phyloP scores from a whole-genome alignment of 495 filamentous ascomycete genomes.

The Tuber magnatum region DNA sequence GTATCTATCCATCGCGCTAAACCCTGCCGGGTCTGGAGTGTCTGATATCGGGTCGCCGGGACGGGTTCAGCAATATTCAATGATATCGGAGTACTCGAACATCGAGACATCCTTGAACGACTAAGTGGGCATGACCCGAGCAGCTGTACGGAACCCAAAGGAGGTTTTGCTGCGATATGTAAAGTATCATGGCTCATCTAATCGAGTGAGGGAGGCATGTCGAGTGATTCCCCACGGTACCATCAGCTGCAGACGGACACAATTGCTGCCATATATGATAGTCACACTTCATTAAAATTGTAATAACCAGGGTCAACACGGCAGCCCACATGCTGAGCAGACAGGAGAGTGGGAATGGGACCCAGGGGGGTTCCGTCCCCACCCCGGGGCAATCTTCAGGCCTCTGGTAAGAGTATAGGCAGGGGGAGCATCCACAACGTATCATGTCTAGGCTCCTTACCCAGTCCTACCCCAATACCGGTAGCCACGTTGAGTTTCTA shows the following conservation, averaged over 20 bases:
- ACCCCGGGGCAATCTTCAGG: neutral
- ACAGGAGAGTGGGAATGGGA: neutral
- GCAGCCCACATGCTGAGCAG: neutral
- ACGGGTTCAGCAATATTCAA: neutral
- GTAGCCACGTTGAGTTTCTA: neutral
- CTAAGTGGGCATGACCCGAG: neutral
- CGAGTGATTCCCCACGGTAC: neutral
- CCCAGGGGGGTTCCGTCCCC: neutral
- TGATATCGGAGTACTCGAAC: neutral
- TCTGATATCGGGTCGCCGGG: neutral
- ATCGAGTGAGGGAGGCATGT: neutral
- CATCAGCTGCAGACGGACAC: neutral
- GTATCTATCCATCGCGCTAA: neutral
- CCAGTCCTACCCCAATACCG: neutral
- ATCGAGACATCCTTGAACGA: neutral
- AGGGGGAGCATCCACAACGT: neutral
- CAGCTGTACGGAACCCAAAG: neutral
- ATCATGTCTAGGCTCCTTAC: neutral
- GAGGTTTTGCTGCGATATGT: neutral
- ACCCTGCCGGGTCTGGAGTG: neutral
- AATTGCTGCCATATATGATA: neutral
- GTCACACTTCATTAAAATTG: neutral
- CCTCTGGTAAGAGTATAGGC: neutral
- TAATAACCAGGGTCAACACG: neutral
- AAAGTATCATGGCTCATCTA: neutral